Evolutionary conservation across 768 basidiomycete species (phyloP).

Genomic region (Agrocybe pediades): DNA sequence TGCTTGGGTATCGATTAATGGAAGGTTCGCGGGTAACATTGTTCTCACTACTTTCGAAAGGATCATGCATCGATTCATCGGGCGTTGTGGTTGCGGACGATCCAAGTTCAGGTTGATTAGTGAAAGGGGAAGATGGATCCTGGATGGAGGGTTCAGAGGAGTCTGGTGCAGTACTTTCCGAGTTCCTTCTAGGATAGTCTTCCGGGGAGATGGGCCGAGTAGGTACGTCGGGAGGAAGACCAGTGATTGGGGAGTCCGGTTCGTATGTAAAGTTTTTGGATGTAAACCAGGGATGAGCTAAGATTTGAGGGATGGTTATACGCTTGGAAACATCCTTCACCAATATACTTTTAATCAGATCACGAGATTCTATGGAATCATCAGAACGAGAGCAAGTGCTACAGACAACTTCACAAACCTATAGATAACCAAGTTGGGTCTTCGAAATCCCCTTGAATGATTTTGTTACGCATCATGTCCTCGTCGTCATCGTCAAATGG

Average conservation of each 20-base stretch:
- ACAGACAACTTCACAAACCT: conserved; percentile 48
- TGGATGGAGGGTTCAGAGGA: conserved; percentile 59
- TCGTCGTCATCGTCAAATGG: conserved; percentile 94
- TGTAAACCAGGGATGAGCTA: conserved; percentile 87
- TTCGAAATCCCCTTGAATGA: conserved; percentile 85
- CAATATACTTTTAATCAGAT: conserved; percentile 78
- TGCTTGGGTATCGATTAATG: conserved; percentile 56
- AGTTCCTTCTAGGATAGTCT: conserved; percentile 23
- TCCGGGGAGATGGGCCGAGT: conserved; percentile 18
- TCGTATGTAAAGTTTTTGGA: conserved; percentile 35
- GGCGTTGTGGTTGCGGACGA: conserved; percentile 61
- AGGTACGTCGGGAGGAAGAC: conserved; percentile 26
- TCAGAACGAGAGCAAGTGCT: background rate
- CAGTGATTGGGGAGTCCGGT: conserved; percentile 29
- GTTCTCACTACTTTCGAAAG: conserved; percentile 38
- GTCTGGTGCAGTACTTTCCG: conserved; percentile 29
- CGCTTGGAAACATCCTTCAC: conserved; percentile 77
- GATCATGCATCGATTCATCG: conserved; percentile 48
- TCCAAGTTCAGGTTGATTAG: conserved; percentile 32
- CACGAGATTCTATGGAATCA: conserved; percentile 69
- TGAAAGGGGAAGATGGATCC: conserved; percentile 51
- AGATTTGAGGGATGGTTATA: conserved; percentile 79
- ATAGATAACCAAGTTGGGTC: conserved; percentile 90
- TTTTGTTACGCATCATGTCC: conserved; percentile 76
- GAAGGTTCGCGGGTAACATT: conserved; percentile 11